A percentile compares a stretch with the other conserved stretches of the same genome.
These are phyloP conservation scores for Fusarium sublunatum DNA, from an alignment of 2,329 filamentous ascomycete genomes.

Conservation along the genomic window DNA sequence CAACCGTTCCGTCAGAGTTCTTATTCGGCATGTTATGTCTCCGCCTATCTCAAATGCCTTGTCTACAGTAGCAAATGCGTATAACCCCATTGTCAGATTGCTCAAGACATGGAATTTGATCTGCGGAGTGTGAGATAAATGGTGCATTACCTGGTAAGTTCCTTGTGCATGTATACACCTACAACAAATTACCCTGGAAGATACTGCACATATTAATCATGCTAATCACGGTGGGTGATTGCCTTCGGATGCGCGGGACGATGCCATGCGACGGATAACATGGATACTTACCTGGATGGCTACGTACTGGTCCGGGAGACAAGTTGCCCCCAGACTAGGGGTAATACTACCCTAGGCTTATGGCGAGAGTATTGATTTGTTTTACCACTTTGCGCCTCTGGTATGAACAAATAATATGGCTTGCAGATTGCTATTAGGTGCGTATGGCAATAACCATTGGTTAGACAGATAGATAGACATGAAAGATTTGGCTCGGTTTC, in stretches of 20 bases:
- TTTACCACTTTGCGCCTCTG: too few species aligned
- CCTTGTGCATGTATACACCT: background rate
- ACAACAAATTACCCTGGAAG: constrained; percentile 3
- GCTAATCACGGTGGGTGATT: constrained; percentile 5
- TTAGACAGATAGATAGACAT: too few species aligned
- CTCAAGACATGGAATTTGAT: constrained; percentile 29
- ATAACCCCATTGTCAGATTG: constrained; percentile 4
- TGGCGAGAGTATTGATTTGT: constrained; percentile 9
- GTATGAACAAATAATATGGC: background rate
- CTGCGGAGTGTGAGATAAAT: constrained; percentile 7
- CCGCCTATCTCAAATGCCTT: constrained; percentile 2
- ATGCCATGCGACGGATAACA: constrained; percentile 2
- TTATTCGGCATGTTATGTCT: constrained; percentile 27
- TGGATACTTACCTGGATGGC: constrained; percentile 8
- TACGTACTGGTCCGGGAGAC: constrained; percentile 13
- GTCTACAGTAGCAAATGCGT: background rate
- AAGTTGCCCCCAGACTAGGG: constrained; percentile 7
- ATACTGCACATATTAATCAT: constrained; percentile 17
- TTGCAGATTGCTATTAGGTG: background rate
- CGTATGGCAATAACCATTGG: constrained; percentile 6
- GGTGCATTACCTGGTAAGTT: too few species aligned
- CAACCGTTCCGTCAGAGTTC: constrained; percentile 29
- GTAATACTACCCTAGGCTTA: background rate
- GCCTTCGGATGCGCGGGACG: constrained; percentile 14
- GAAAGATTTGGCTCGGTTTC: constrained; percentile 10